Evolutionary conservation across 371 early-diverging fungal genomes (phyloP), one percentile per base, ranked within the genome.

Genomic region (Gilbertella persicaria): DNA sequence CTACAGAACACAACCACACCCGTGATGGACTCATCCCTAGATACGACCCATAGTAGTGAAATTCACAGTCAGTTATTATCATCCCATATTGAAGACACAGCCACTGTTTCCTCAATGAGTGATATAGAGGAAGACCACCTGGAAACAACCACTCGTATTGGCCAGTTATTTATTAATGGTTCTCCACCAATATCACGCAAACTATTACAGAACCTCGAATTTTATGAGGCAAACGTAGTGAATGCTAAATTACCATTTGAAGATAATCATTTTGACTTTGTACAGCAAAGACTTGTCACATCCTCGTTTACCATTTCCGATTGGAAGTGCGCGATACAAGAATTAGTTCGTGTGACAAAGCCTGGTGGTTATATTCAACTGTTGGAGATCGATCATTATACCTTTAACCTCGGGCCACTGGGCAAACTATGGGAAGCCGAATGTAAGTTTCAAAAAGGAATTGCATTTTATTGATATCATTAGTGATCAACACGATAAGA

Each of bases 321-420:
- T 50, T 70, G 71, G 71, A 50, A 61, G 23, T 14, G 33, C 2
- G 52, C 64, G 12, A 16, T 69, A 10, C 17, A 28, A 9, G 66
- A 63, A 13, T 25, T 60, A 21, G 40, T 60, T 20, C 54, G 66
- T 19, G 66, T 66, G 5, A 53, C 63, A 6, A 60, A 65, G 20
- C 66, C 63, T 10, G 70, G 66, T 17, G 70, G 70, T 20, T 58
- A 52, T 24, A 46, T 77, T 8, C 73, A 77, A 36, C 36, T 80
- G 21, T 45, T 75, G 16, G 78, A 77, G 28, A 51, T 62, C 6
- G 66, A 66, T 33, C 58, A 58, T 42, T 37, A 38, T 17, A 50
- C 54, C 2, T 25, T 33, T 13, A 54, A 53, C 24, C 28, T 57
- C 19, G 57, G 56, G 9, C 50, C 53, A 20, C 26, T 53, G n/a